These are phyloP conservation scores for Sugiyamaella valdiviana DNA, from an alignment of 805 yeast genomes.

Conservation along the genomic window DNA sequence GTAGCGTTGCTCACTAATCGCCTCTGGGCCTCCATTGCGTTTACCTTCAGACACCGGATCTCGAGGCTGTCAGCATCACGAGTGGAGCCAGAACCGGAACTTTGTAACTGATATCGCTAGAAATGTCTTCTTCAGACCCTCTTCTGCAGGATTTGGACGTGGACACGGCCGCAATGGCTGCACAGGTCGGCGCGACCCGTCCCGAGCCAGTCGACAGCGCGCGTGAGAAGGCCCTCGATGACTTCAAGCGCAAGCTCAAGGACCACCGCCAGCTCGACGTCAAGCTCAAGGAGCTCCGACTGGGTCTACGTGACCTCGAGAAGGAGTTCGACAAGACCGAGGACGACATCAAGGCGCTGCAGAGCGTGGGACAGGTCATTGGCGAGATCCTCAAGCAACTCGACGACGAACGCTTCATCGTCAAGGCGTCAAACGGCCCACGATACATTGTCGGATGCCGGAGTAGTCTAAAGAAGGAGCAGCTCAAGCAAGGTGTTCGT, in stretches of 20 bases:
- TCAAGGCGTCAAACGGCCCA: slow-evolving; percentile 95
- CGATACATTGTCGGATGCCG: slow-evolving; percentile 97
- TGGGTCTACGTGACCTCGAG: slow-evolving; percentile 77
- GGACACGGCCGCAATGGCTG: slow-evolving; percentile 9
- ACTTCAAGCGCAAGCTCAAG: slow-evolving; percentile 75
- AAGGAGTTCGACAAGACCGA: slow-evolving; percentile 87
- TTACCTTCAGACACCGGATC: background rate
- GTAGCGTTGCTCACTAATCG: background rate
- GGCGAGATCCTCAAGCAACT: slow-evolving; percentile 95
- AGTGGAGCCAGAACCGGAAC: background rate
- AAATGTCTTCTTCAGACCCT: background rate
- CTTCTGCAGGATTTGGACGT: background rate
- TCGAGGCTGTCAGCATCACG: background rate
- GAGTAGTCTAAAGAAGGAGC: slow-evolving; percentile 78
- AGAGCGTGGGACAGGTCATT: slow-evolving; percentile 93
- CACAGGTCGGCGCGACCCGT: slow-evolving; percentile 24
- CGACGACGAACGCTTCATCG: slow-evolving; percentile 88
- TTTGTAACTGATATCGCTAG: background rate
- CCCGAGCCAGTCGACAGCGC: slow-evolving; percentile 50
- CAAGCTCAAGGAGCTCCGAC: slow-evolving; percentile 73
- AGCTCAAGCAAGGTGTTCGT: slow-evolving; percentile 85
- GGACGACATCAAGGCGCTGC: slow-evolving; percentile 93
- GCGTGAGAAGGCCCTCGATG: slow-evolving; percentile 68
- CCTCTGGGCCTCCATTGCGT: background rate
- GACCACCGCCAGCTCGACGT: slow-evolving; percentile 96